These are phyloP conservation scores for Neofusicoccum cordaticola DNA, from an alignment of 2,329 filamentous ascomycete species.

Conservation along the genomic window DNA sequence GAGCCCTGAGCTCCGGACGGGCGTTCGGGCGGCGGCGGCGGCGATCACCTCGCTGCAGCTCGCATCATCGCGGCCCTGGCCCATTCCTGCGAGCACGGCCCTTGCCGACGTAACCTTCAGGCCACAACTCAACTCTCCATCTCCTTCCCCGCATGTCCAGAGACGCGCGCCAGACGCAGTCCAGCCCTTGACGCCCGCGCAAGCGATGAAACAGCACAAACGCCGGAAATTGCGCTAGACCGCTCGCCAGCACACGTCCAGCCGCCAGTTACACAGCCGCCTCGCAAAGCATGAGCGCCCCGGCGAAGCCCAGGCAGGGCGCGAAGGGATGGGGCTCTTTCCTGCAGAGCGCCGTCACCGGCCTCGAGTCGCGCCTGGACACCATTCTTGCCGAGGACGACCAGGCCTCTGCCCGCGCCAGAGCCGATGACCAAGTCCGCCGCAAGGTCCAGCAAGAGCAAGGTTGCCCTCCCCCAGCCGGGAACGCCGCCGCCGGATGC, in stretches of 20 bases:
- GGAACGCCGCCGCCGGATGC: conserved; percentile 13
- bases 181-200: neutral
- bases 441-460: conserved; percentile 30
- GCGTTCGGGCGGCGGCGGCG: neutral
- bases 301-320: conserved; percentile 25
- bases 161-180: conserved; percentile 11
- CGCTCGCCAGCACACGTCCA: neutral
- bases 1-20: neutral
- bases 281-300: conserved; percentile 19
- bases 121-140: conserved; percentile 9
- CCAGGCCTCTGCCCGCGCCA: conserved; percentile 47
- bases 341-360: conserved; percentile 85
- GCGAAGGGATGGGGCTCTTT: conserved; percentile 51
- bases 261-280: conserved; percentile 14
- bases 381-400: conserved; percentile 83
- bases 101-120: conserved; percentile 10
- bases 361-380: conserved; percentile 89
- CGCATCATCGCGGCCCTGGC: conserved; percentile 6
- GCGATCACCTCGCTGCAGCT: neutral
- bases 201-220: conserved; percentile 19
- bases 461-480: conserved; percentile 25
- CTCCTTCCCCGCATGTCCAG: conserved; percentile 11
- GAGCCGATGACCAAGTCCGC: conserved; percentile 37
- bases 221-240: conserved; percentile 16
- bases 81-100: conserved; percentile 6